Percentiles rank a stretch among this genome's conserved stretches.
Conservation (phyloP, 345 rosid species). For the Aquilaria yunnanensis region DNA sequence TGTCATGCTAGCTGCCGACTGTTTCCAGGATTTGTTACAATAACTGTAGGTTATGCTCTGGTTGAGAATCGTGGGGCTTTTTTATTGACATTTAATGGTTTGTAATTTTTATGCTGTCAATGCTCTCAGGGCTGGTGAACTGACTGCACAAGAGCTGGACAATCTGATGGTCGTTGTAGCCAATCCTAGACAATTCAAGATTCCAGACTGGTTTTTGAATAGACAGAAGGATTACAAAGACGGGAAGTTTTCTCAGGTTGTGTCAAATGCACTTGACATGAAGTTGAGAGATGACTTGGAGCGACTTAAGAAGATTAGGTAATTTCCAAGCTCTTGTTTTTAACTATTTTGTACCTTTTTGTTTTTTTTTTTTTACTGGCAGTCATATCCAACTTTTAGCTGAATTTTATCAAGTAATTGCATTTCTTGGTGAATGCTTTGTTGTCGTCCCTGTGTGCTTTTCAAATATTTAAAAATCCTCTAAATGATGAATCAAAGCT, state of each 20-base stretch:
- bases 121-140: slow-evolving; percentile 72
- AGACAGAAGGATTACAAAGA: slow-evolving; percentile 95
- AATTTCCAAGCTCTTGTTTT: not conserved
- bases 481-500: too few species aligned
- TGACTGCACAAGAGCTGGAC: slow-evolving; percentile 77
- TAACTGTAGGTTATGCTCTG: not conserved
- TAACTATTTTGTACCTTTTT: not conserved
- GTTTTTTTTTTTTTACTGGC: not conserved
- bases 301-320: slow-evolving; percentile 91
- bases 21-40: not conserved
- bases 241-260: slow-evolving; percentile 82
- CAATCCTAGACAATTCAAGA: slow-evolving; percentile 85
- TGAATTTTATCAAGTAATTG: not conserved
- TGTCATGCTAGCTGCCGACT: too few species aligned
- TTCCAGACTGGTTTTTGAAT: slow-evolving; percentile 91
- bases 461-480: too few species aligned
- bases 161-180: slow-evolving; percentile 83
- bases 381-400: too few species aligned
- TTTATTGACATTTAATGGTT: not conserved
- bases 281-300: slow-evolving; percentile 95
- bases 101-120: not conserved
- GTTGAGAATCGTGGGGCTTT: too few species aligned
- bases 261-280: slow-evolving; percentile 91
- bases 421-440: not conserved
- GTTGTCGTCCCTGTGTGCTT: not conserved